Evolutionary conservation across 2,329 filamentous ascomycete genomes (phyloP).

Genomic region (Cercospora sesami): DNA sequence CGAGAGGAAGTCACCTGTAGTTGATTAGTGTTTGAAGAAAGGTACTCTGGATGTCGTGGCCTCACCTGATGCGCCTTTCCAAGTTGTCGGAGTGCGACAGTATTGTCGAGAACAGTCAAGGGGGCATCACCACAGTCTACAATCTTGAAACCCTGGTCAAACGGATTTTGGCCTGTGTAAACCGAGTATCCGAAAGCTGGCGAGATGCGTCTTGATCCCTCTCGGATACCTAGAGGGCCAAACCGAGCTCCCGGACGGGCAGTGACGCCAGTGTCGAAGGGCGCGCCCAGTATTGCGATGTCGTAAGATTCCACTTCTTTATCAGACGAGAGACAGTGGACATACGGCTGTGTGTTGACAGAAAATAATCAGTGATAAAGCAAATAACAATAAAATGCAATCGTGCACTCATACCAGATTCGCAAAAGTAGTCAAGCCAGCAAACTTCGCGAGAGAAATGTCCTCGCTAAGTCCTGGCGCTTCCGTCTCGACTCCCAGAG

Average conservation of each 20-base stretch:
- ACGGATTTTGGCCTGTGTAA: slow-evolving; percentile 49
- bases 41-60: not conserved
- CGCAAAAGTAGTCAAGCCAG: slow-evolving; percentile 50
- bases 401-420: slow-evolving; percentile 37
- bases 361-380: not conserved
- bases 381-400: not conserved
- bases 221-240: slow-evolving; percentile 44
- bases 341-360: slow-evolving; percentile 40
- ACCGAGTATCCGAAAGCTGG: slow-evolving; percentile 47
- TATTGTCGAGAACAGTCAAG: slow-evolving; percentile 52
- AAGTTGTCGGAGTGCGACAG: slow-evolving; percentile 55
- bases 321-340: slow-evolving; percentile 45
- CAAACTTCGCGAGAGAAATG: slow-evolving; percentile 36
- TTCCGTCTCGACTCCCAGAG: slow-evolving; percentile 32
- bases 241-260: slow-evolving; percentile 55
- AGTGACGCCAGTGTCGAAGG: slow-evolving; percentile 47
- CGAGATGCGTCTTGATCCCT: slow-evolving; percentile 43
- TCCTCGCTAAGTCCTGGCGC: slow-evolving; percentile 24
- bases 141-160: slow-evolving; percentile 51
- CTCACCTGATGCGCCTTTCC: slow-evolving; percentile 52
- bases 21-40: not conserved
- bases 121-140: slow-evolving; percentile 59
- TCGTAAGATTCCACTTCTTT: slow-evolving; percentile 48
- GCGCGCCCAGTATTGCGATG: slow-evolving; percentile 40
- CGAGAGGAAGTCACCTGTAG: slow-evolving; percentile 30